A percentile compares a stretch with the other conserved stretches of the same genome.
phyloP scores from a whole-genome alignment of 2,329 filamentous ascomycete genomes.

The Claviceps humidiphila region DNA sequence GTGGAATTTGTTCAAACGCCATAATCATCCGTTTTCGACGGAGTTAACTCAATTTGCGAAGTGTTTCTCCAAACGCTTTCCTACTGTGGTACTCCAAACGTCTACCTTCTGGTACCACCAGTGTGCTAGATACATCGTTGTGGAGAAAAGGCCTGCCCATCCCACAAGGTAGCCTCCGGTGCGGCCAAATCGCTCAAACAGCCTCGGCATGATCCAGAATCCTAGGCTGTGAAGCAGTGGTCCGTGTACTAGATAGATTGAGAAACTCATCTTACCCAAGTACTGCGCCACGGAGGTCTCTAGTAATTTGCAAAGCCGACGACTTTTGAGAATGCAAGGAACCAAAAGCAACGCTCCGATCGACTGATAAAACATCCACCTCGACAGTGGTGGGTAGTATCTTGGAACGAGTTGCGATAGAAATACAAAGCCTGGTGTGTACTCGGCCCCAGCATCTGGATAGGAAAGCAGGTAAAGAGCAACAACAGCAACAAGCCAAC shows the following conservation, averaged over 20 bases:
- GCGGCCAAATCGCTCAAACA: slow-evolving; percentile 23
- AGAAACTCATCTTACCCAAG: slow-evolving; percentile 26
- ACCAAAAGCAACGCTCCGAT: slow-evolving; percentile 24
- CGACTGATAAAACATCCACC: slow-evolving; percentile 27
- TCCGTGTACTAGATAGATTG: slow-evolving; percentile 33
- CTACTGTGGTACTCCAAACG: slow-evolving; percentile 23
- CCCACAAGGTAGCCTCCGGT: slow-evolving; percentile 18
- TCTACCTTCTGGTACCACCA: slow-evolving; percentile 24
- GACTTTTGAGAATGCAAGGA: slow-evolving; percentile 22
- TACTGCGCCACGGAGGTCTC: slow-evolving; percentile 22
- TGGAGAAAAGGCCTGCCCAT: slow-evolving; percentile 16
- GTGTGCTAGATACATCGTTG: slow-evolving; percentile 22
- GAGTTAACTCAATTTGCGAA: neutral
- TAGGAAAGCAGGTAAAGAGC: slow-evolving; percentile 27
- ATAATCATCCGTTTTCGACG: neutral
- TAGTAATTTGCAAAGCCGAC: slow-evolving; percentile 14
- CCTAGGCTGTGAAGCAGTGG: slow-evolving; percentile 46
- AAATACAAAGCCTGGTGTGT: slow-evolving; percentile 23
- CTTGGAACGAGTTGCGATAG: slow-evolving; percentile 21
- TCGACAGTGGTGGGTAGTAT: slow-evolving; percentile 23
- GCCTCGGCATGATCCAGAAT: slow-evolving; percentile 39
- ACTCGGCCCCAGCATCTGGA: slow-evolving; percentile 24
- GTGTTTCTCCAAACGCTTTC: slow-evolving; percentile 20
- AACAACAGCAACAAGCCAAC: slow-evolving; percentile 17
- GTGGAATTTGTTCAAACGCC: neutral